phyloP scores from a whole-genome alignment of 805 yeast genomes.

The Candida hungchunana region DNA sequence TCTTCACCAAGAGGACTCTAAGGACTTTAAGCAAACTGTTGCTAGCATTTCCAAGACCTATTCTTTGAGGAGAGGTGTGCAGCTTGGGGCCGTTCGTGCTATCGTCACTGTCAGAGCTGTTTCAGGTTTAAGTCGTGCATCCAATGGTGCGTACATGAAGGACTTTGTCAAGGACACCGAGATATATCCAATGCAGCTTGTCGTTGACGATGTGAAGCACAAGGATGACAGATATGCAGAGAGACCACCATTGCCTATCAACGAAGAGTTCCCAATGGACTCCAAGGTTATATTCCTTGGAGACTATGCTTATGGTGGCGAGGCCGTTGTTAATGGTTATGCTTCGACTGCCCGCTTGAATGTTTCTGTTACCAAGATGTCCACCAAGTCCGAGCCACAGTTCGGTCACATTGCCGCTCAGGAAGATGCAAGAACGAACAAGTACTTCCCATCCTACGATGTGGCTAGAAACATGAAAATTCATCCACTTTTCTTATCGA shows the following conservation, averaged over 20 bases:
- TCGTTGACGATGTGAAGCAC: slow-evolving; percentile 70
- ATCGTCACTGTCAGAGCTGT: slow-evolving; percentile 71
- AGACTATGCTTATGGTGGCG: slow-evolving; percentile 81
- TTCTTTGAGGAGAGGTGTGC: slow-evolving; percentile 56
- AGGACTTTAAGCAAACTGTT: slow-evolving; percentile 40
- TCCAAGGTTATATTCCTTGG: slow-evolving; percentile 77
- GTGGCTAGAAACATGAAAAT: slow-evolving; percentile 56
- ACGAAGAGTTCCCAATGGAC: slow-evolving; percentile 74
- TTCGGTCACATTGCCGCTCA: slow-evolving; percentile 60
- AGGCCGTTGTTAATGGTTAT: slow-evolving; percentile 63
- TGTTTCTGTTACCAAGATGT: slow-evolving; percentile 48
- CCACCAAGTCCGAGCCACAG: slow-evolving; percentile 50
- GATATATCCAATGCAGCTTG: slow-evolving; percentile 69
- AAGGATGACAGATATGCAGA: slow-evolving; percentile 72
- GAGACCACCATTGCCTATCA: slow-evolving; percentile 70
- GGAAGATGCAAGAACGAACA: slow-evolving; percentile 50
- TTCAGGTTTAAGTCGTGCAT: slow-evolving; percentile 67
- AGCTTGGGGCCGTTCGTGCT: slow-evolving; percentile 47
- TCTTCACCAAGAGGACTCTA: slow-evolving; percentile 43
- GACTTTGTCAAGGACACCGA: slow-evolving; percentile 53
- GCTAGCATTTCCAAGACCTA: slow-evolving; percentile 39
- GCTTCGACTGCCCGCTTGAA: slow-evolving; percentile 41
- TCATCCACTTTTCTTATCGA: slow-evolving; percentile 65
- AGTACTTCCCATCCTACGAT: slow-evolving; percentile 62
- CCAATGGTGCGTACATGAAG: slow-evolving; percentile 74